Evolutionary conservation across 2,329 filamentous ascomycete species (phyloP).

Genomic region (Biscogniauxia sp.): DNA sequence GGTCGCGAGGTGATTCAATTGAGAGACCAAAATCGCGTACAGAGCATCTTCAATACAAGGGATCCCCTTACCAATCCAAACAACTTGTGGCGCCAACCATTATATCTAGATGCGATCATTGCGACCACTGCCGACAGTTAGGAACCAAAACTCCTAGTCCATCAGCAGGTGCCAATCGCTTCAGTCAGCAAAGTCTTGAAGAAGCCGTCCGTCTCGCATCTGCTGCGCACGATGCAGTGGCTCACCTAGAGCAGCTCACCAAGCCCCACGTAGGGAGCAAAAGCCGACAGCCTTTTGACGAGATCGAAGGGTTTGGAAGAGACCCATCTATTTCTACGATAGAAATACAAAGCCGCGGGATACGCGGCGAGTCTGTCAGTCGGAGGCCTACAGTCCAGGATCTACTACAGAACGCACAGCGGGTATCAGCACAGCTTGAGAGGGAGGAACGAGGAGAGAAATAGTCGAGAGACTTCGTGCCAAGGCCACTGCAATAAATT

Average conservation of each 20-base stretch:
- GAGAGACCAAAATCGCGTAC: constrained; percentile 1
- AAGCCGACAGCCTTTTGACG: neutral
- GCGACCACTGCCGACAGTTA: constrained; percentile 22
- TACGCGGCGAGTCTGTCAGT: neutral
- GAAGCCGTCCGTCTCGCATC: constrained; percentile 21
- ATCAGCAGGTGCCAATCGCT: constrained; percentile 3
- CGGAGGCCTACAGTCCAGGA: constrained; percentile 16
- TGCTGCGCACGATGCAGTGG: constrained; percentile 18
- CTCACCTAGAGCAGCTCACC: constrained; percentile 21
- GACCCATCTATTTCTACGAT: constrained; percentile 7
- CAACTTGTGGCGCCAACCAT: neutral
- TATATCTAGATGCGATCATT: constrained; percentile 18
- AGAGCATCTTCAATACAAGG: constrained; percentile 2
- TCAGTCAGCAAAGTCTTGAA: constrained; percentile 7
- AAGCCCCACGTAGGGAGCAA: constrained; percentile 9
- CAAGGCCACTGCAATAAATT: neutral
- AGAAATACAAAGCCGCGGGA: constrained; percentile 4
- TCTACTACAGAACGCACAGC: constrained; percentile 15
- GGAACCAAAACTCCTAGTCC: constrained; percentile 7
- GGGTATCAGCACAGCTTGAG: constrained; percentile 21
- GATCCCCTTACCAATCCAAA: neutral
- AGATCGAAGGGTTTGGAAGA: neutral
- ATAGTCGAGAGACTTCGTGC: neutral
- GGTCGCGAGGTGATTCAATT: constrained; percentile 3
- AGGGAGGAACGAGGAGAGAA: constrained; percentile 13